Percentiles rank a stretch among this genome's conserved stretches.
Conservation (phyloP, 371 early-diverging fungal genomes). For the Rhizopus sp. region DNA sequence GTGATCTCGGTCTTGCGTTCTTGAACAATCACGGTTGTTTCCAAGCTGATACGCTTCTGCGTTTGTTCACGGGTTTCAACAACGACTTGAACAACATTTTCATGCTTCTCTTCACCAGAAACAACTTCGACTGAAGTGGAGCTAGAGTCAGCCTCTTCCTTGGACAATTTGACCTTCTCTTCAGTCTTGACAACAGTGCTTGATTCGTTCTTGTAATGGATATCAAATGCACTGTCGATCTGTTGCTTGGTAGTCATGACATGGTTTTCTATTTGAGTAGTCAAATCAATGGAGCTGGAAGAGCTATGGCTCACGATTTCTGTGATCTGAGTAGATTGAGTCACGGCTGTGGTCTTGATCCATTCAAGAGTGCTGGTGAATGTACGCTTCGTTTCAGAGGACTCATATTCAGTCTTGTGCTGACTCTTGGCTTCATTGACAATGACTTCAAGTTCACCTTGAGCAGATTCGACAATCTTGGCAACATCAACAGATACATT, state of each 20-base stretch:
- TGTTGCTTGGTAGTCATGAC: slow-evolving; percentile 32
- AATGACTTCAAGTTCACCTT: slow-evolving; percentile 25
- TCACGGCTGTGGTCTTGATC: slow-evolving; percentile 26
- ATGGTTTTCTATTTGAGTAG: slow-evolving; percentile 39
- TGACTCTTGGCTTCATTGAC: slow-evolving; percentile 21
- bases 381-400: slow-evolving; percentile 17
- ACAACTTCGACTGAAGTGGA: neutral
- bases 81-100: slow-evolving; percentile 26
- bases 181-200: slow-evolving; percentile 5
- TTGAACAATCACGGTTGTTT: slow-evolving; percentile 32
- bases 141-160: neutral
- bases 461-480: slow-evolving; percentile 30
- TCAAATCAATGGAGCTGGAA: slow-evolving; percentile 29
- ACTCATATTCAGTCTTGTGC: neutral
- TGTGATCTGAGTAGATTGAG: slow-evolving; percentile 29
- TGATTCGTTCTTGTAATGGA: slow-evolving; percentile 18
- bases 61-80: slow-evolving; percentile 33
- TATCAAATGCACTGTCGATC: slow-evolving; percentile 31
- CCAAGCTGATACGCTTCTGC: slow-evolving; percentile 30
- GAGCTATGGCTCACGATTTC: slow-evolving; percentile 23
- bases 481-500: slow-evolving; percentile 24
- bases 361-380: slow-evolving; percentile 28
- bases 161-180: slow-evolving; percentile 5
- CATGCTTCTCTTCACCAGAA: slow-evolving; percentile 1
- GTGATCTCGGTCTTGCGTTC: slow-evolving; percentile 30